Base-by-base conservation (phyloP, 306 rosid genomes). In the Neltuma alba region DNA sequence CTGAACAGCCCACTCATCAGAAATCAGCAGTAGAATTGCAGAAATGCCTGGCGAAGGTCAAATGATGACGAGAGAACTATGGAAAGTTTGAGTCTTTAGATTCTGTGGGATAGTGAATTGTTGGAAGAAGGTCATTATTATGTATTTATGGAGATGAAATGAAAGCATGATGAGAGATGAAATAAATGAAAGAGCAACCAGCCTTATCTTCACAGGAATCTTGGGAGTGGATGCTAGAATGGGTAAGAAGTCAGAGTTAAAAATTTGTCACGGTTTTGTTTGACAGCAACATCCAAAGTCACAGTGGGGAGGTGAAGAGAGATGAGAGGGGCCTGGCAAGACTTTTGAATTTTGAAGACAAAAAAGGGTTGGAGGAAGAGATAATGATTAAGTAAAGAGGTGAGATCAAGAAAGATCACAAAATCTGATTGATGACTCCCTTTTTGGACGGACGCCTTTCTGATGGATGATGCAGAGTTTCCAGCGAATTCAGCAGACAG, bases 401-500 rank as follows among this genome's bases (percentile, higher is more conserved):
- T 34, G 15, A n/a, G 71, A 40, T 9, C 0, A 16, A n/a, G 13
- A n/a, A n/a, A 52, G 25, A 21, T 55, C 34, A 38, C 54, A 76
- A 45, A 76, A 50, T 65, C 50, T 68, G 16, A n/a, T 37, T 9
- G 78, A 23, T 14, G 67, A 66, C 58, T 77, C 81, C 25, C 75
- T 48, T 78, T 13, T 13, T 36, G 73, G 73, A 40, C 21, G n/a
- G 30, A 23, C 18, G 54, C 36, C 21, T 21, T 68, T 16, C 16
- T 68, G 18, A 28, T n/a, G n/a, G 10, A 21, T 78, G 72, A 57
- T 80, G 70, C 23, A 11, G 69, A 25, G 71, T 68, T 80, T 80
- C 82, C 38, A 84, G 82, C 77, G 61, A 45, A 45, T 72, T 72
- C 82, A 45, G 42, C 73, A 6, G 12, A 12, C 70, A 13, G 44